Conservation (phyloP, 179 eudicot species). For the Patellifolia procumbens region DNA sequence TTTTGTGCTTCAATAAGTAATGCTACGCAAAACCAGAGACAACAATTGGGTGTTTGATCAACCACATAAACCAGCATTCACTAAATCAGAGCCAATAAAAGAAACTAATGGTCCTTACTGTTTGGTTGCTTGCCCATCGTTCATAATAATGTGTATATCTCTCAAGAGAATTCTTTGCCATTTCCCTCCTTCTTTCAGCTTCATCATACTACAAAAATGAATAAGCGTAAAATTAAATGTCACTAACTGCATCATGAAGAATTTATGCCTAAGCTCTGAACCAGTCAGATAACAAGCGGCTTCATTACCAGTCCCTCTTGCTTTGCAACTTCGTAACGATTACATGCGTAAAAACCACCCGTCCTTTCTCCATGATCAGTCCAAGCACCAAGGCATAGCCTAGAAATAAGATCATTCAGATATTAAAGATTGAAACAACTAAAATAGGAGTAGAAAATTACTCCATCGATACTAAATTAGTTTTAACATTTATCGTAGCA, state of each 20-base stretch:
- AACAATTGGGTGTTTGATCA: neutral
- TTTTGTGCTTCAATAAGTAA: neutral
- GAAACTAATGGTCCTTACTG: conserved; percentile 37
- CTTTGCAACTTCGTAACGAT: conserved; percentile 73
- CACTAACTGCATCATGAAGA: neutral
- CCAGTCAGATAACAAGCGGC: neutral
- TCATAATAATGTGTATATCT: conserved; percentile 84
- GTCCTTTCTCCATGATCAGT: conserved; percentile 77
- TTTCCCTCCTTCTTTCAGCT: conserved; percentile 64
- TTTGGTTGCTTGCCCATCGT: conserved; percentile 79
- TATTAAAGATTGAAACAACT: neutral
- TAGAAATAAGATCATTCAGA: conserved; percentile 27
- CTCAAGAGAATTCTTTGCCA: conserved; percentile 77
- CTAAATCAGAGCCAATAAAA: neutral
- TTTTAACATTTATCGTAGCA: too few relatives aligned
- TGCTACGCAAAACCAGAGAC: neutral
- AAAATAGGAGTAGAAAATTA: neutral
- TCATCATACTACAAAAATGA: conserved; percentile 51
- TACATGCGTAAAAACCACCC: conserved; percentile 86
- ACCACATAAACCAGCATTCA: neutral
- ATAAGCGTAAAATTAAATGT: conserved; percentile 7
- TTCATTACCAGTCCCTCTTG: conserved; percentile 63
- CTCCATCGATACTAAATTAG: too few relatives aligned
- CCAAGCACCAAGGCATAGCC: conserved; percentile 84
- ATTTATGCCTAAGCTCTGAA: neutral